Evolutionary conservation across 2,329 filamentous ascomycete genomes (phyloP).

Genomic region (Sporothrix pseudoabietina): DNA sequence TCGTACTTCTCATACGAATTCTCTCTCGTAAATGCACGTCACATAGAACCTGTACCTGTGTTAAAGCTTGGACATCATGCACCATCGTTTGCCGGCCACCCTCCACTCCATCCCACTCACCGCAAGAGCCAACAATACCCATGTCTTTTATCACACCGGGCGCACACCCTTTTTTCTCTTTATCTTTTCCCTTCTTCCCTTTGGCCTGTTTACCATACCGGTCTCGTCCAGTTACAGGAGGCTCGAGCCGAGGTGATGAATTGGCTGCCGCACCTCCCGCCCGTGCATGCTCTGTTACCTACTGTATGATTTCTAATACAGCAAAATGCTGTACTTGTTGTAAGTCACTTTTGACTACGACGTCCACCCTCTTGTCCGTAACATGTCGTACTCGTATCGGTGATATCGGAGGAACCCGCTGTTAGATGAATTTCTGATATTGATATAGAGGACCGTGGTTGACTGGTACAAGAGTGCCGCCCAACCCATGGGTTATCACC

Average conservation of each 20-base stretch:
- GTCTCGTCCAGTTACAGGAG: conserved; percentile 26
- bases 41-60: too few relatives aligned
- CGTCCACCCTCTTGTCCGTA: not conserved
- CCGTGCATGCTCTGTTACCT: not conserved
- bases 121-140: not conserved
- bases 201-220: not conserved
- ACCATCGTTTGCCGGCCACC: not conserved
- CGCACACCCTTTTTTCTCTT: not conserved
- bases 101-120: not conserved
- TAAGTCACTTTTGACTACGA: not conserved
- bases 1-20: too few relatives aligned
- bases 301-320: not conserved
- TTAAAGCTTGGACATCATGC: not conserved
- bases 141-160: not conserved
- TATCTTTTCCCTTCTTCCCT: not conserved
- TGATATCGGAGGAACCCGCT: not conserved
- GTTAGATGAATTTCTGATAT: not conserved
- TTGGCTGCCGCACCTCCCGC: not conserved
- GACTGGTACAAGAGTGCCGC: not conserved
- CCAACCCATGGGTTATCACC: not conserved
- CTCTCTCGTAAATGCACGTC: too few relatives aligned
- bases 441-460: not conserved
- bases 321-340: not conserved
- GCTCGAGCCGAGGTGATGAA: conserved; percentile 26
- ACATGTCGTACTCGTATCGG: not conserved